Evolutionary conservation across 179 eudicot genomes (phyloP).

Genomic region (Corrigiola litoralis): DNA sequence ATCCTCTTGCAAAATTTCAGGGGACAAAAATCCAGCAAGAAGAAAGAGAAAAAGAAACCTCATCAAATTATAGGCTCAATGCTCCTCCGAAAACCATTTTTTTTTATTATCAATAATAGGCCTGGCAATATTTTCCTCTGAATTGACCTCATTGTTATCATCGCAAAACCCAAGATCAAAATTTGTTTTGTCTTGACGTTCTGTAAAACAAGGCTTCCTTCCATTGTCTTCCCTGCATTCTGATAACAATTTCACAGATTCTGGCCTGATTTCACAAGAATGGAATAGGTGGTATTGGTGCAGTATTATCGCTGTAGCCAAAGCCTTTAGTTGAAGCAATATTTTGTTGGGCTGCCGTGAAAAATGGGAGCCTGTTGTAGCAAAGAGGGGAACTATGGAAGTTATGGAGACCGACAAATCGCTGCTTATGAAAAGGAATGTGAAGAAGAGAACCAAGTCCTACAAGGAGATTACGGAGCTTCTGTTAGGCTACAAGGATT

Average conservation of each 20-base stretch:
- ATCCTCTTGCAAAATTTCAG: slow-evolving; percentile 16
- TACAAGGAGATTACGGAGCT: slow-evolving; percentile 43
- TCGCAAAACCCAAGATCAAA: not conserved
- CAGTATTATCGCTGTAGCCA: not conserved
- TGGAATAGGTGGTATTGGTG: not conserved
- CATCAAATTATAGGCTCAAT: not conserved
- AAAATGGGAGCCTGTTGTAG: slow-evolving; percentile 76
- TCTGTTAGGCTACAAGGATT: slow-evolving; percentile 47
- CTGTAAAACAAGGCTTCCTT: not conserved
- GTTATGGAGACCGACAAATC: slow-evolving; percentile 19
- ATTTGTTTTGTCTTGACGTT: not conserved
- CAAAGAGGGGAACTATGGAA: slow-evolving; percentile 22
- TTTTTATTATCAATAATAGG: not conserved
- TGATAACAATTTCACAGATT: not conserved
- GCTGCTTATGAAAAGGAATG: slow-evolving; percentile 13
- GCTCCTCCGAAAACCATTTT: not conserved
- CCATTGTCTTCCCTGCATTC: not conserved
- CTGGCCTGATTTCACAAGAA: slow-evolving; percentile 8
- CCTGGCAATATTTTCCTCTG: not conserved
- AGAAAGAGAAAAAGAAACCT: not conserved
- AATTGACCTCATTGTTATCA: not conserved
- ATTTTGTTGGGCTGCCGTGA: not conserved
- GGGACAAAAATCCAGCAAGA: slow-evolving; percentile 10
- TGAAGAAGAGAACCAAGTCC: slow-evolving; percentile 14
- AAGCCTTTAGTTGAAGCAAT: not conserved